These are phyloP conservation scores for Salisapilia sapeloensis DNA, from an alignment of 352 stramenopile genomes.

Conservation along the genomic window DNA sequence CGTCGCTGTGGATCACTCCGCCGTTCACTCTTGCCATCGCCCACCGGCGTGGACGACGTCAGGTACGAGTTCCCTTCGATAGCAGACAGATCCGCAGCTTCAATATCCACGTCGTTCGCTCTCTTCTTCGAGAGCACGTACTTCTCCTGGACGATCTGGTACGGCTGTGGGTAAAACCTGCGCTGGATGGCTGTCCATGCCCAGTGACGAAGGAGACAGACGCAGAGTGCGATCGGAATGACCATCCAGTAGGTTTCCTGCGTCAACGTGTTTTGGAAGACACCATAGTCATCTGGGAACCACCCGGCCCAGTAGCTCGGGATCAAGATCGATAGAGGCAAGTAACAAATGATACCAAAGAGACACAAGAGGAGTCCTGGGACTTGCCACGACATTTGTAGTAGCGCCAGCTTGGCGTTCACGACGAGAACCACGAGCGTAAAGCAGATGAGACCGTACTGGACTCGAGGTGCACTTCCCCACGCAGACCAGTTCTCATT, in stretches of 20 bases:
- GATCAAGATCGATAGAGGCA: slow-evolving; percentile 40
- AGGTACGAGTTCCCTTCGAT: slow-evolving; percentile 1
- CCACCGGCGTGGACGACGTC: slow-evolving; percentile 5
- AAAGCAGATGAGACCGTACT: slow-evolving; percentile 88
- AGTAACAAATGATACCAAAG: slow-evolving; percentile 40
- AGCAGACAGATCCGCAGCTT: slow-evolving; percentile 9
- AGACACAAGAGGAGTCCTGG: slow-evolving; percentile 31
- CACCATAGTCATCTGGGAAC: slow-evolving; percentile 51
- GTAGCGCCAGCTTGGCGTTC: slow-evolving; percentile 82
- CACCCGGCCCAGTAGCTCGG: slow-evolving; percentile 43
- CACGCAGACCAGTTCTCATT: slow-evolving; percentile 52
- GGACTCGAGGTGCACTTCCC: slow-evolving; percentile 79
- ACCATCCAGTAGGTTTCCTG: slow-evolving; percentile 58
- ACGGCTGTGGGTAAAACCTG: slow-evolving; percentile 52
- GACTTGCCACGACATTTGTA: slow-evolving; percentile 65
- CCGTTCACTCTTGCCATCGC: slow-evolving; percentile 8
- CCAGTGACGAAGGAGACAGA: slow-evolving; percentile 48
- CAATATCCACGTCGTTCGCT: slow-evolving; percentile 20
- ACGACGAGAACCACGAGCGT: slow-evolving; percentile 86
- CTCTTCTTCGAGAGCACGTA: slow-evolving; percentile 24
- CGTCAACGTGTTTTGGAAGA: slow-evolving; percentile 49
- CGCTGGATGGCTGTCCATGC: slow-evolving; percentile 55
- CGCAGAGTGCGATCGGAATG: slow-evolving; percentile 27
- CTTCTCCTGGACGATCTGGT: slow-evolving; percentile 70
- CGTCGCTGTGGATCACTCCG: slow-evolving; percentile 42